A percentile compares a stretch with the other conserved stretches of the same genome.
These are phyloP conservation scores for Wolfiporia cocos DNA, from an alignment of 1,284 basidiomycete species.

Conservation along the genomic window DNA sequence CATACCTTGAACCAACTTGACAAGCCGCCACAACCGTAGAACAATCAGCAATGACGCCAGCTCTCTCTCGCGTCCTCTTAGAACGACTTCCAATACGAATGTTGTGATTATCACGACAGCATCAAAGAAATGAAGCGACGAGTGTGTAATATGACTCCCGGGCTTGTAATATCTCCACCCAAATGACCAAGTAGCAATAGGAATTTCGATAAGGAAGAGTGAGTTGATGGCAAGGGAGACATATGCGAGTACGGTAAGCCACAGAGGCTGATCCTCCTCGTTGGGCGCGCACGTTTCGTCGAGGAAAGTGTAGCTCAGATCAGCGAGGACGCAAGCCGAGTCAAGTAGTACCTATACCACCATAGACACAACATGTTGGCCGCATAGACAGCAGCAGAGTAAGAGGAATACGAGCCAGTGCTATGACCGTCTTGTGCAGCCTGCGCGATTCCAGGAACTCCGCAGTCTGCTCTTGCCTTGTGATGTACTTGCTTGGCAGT, in stretches of 20 bases:
- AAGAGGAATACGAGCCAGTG: slow-evolving; percentile 40
- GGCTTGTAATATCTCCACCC: slow-evolving; percentile 57
- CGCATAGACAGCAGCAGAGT: slow-evolving; percentile 4
- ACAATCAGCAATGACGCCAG: slow-evolving; percentile 64
- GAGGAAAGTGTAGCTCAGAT: slow-evolving; percentile 64
- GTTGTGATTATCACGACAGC: slow-evolving; percentile 63
- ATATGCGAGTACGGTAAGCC: slow-evolving; percentile 56
- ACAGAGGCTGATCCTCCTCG: slow-evolving; percentile 43
- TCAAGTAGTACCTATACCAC: slow-evolving; percentile 57
- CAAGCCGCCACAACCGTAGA: slow-evolving; percentile 71
- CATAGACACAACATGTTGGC: background rate
- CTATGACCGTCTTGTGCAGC: slow-evolving; percentile 54
- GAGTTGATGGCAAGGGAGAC: slow-evolving; percentile 64
- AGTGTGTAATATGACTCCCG: slow-evolving; percentile 41
- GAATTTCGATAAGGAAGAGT: slow-evolving; percentile 73
- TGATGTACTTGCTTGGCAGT: slow-evolving; percentile 10
- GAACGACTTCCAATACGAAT: slow-evolving; percentile 62
- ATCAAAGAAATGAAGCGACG: slow-evolving; percentile 67
- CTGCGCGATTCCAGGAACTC: slow-evolving; percentile 44
- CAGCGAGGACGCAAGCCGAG: slow-evolving; percentile 58
- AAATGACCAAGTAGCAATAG: slow-evolving; percentile 58
- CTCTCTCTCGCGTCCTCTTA: slow-evolving; percentile 63
- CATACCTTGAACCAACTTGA: slow-evolving; percentile 72
- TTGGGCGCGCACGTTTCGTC: slow-evolving; percentile 41
- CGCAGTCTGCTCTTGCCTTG: slow-evolving; percentile 35